Conservation (phyloP, 164 flowering plant species). For the Stephania yunnanensis region DNA sequence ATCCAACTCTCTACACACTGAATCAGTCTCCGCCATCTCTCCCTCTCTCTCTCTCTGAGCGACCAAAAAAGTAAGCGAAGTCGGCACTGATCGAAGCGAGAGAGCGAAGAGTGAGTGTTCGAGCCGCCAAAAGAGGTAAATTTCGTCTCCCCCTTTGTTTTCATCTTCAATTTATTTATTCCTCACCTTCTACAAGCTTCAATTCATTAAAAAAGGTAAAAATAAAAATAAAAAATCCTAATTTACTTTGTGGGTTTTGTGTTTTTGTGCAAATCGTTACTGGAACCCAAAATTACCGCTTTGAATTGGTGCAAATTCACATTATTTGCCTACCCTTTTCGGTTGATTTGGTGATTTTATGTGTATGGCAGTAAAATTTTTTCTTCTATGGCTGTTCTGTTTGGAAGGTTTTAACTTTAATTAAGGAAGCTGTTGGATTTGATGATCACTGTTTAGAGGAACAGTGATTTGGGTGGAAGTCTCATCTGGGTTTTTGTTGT, state of each 20-base stretch:
- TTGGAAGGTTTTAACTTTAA: background rate
- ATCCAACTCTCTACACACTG: background rate
- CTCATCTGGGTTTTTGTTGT: conserved; percentile 13
- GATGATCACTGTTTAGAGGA: background rate
- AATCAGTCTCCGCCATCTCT: background rate
- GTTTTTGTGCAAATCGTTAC: background rate
- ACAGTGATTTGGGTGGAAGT: conserved; percentile 20
- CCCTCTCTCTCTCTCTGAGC: background rate
- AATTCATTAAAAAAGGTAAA: background rate
- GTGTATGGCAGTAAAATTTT: background rate
- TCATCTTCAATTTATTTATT: background rate
- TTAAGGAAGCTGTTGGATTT: background rate
- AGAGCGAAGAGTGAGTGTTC: background rate
- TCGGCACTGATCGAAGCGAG: background rate
- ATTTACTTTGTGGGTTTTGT: background rate
- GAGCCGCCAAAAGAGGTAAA: background rate
- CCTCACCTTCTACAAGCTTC: background rate
- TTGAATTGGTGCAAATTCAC: background rate
- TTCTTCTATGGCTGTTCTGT: background rate
- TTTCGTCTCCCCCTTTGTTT: background rate
- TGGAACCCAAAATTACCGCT: background rate
- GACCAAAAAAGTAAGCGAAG: background rate
- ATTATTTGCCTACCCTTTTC: background rate
- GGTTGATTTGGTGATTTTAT: background rate
- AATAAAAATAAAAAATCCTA: background rate